phyloP scores from a whole-genome alignment of 805 yeast species.

The Lipomyces anomalus region DNA sequence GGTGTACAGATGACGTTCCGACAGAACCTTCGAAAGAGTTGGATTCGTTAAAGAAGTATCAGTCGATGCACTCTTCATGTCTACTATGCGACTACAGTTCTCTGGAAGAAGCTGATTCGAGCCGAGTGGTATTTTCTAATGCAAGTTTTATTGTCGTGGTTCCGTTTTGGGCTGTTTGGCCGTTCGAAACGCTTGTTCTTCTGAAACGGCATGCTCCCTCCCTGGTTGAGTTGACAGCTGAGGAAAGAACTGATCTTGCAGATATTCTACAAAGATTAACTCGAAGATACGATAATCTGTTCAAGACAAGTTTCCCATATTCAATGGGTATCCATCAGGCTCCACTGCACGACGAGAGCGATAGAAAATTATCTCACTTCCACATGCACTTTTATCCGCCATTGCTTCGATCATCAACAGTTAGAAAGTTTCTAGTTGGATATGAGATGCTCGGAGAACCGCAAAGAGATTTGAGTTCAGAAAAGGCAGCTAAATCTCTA shows the following conservation, averaged over 20 bases:
- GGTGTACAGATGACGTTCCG: constrained; percentile 50
- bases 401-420: constrained; percentile 65
- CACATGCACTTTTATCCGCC: constrained; percentile 81
- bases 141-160: constrained; percentile 62
- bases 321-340: constrained; percentile 82
- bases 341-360: constrained; percentile 41
- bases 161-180: constrained; percentile 83
- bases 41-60: constrained; percentile 45
- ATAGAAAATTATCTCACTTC: constrained; percentile 42
- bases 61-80: constrained; percentile 40
- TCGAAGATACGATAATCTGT: constrained; percentile 63
- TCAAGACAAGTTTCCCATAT: constrained; percentile 66
- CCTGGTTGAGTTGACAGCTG: constrained; percentile 42
- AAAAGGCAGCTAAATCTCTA: constrained; percentile 56
- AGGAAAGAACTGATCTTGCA: constrained; percentile 53
- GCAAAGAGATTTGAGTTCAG: constrained; percentile 64
- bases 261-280: constrained; percentile 48
- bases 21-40: constrained; percentile 60
- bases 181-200: constrained; percentile 63
- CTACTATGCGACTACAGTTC: constrained; percentile 58
- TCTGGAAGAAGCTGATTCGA: constrained; percentile 38
- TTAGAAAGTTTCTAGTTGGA: constrained; percentile 69
- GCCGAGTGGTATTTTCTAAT: constrained; percentile 53
- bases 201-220: constrained; percentile 52
- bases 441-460: constrained; percentile 54